Evolutionary conservation across 768 basidiomycete species (phyloP).

Genomic region (Xerocomellus intermedius): DNA sequence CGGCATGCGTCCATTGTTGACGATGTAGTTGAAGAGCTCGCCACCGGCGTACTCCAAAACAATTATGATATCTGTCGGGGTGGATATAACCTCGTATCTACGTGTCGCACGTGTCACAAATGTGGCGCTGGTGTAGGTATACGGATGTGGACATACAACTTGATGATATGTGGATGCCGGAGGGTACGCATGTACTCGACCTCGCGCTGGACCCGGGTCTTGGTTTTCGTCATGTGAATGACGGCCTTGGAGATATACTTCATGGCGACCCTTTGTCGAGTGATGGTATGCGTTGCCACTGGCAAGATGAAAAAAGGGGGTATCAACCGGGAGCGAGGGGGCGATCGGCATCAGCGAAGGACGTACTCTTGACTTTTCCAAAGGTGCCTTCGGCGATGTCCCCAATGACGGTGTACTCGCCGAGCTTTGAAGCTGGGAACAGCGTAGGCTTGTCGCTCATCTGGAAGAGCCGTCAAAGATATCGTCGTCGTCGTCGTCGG

Average conservation of each 20-base stretch:
- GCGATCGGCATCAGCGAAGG: conserved; percentile 12
- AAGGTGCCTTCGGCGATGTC: conserved; percentile 97
- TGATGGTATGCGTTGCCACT: conserved; percentile 95
- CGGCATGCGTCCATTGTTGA: conserved; percentile 87
- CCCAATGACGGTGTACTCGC: conserved; percentile 83
- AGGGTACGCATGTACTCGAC: conserved; percentile 96
- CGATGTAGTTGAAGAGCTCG: conserved; percentile 98
- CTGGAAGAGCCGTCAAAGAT: conserved; percentile 13
- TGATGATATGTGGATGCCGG: conserved; percentile 95
- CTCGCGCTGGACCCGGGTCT: conserved; percentile 88
- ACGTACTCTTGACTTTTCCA: conserved; percentile 98
- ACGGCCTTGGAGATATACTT: conserved; percentile 96
- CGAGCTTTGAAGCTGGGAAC: conserved; percentile 71
- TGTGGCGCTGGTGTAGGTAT: conserved; percentile 1
- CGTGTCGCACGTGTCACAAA: conserved; percentile 6
- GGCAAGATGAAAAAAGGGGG: conserved; percentile 10
- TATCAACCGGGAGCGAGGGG: conserved; percentile 13
- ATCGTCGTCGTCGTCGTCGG: conserved; percentile 8
- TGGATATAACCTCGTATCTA: conserved; percentile 88
- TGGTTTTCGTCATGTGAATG: conserved; percentile 88
- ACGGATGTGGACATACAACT: conserved; percentile 60
- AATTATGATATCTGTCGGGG: conserved; percentile 94
- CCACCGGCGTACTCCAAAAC: conserved; percentile 96
- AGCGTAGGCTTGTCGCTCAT: conserved; percentile 29
- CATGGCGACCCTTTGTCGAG: conserved; percentile 95